Evolutionary conservation across 306 rosid genomes (phyloP), one percentile per base, ranked within the genome.

Genomic region (Mimosa pudica): DNA sequence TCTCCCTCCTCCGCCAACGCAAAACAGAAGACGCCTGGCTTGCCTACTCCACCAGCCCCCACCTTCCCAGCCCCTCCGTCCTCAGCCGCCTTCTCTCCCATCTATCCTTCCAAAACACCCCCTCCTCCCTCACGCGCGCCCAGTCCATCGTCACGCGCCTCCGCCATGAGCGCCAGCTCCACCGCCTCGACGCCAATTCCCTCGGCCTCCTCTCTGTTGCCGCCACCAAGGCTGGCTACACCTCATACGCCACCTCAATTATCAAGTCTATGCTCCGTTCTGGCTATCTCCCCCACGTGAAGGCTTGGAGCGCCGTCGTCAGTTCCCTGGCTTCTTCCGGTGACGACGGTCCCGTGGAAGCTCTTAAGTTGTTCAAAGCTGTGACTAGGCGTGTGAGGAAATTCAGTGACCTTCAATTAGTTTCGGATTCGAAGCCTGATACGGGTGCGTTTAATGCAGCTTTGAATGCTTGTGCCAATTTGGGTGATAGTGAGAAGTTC

Each of bases 231-330:
- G 81, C 92, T 5, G 95, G 97, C 35, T 91, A 92, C 82, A 91
- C 90, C 5, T 84, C 86, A 52, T 95, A 95, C 61, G 97, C 98
- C 75, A 72, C 90, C 32, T 95, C 98, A 5, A 75, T 95, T 24
- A 72, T 95, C 76, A 93, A 89, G 79, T 95, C 98, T 90, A 95
- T 95, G 98, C 97, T 95, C 82, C 98, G 98, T 52, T 91, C 98
- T 10, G 97, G 98, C 46, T 92, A 89, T 81, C 97, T 95, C 35
- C 98, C 98, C 35, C 95, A 95, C 30, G 97, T 95, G 41, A 95
- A 92, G 86, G 97, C 98, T 10, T 95, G 97, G 98, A 87, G 95
- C 73, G 96, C 97, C 2, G 97, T 92, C 38, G 95, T 92, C 58
- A 93, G 97, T 79, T 83, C 92, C 6, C 97, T 95, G 0, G 89